Conservation (phyloP, 139 green algal genomes). For the Auxenochlorella protothecoides region DNA sequence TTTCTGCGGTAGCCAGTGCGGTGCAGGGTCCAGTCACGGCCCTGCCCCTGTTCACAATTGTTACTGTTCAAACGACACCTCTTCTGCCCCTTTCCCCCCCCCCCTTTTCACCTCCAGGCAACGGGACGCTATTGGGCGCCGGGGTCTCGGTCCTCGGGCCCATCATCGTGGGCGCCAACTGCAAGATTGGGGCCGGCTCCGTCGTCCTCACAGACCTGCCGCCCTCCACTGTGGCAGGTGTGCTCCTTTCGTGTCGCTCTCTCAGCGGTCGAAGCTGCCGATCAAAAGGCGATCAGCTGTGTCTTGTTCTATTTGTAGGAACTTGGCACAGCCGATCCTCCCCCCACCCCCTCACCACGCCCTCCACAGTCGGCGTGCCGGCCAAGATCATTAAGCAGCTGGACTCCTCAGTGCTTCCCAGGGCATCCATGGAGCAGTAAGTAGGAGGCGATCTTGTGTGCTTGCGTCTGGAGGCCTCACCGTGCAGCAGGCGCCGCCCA, state of each 20-base stretch:
- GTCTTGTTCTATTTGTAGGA: neutral
- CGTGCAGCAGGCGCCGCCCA: neutral
- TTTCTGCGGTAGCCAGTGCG: no score
- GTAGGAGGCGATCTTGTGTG: neutral
- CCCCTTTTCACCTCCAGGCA: slow-evolving; percentile 7
- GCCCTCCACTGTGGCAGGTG: slow-evolving; percentile 49
- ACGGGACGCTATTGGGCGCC: slow-evolving; percentile 75
- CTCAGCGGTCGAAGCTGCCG: no score
- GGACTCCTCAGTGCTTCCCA: neutral
- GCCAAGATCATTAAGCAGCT: slow-evolving; percentile 55
- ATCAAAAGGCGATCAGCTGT: neutral
- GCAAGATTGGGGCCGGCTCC: slow-evolving; percentile 70
- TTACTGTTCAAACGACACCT: no score
- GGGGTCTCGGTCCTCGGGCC: slow-evolving; percentile 69
- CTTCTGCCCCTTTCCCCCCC: no score
- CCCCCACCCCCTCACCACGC: slow-evolving; percentile 12
- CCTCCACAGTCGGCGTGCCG: slow-evolving; percentile 62
- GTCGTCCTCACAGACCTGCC: slow-evolving; percentile 72
- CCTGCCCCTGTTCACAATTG: no score
- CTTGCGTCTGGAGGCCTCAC: no score
- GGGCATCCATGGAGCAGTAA: neutral
- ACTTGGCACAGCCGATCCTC: neutral
- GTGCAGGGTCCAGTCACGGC: no score
- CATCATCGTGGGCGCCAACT: slow-evolving; percentile 51
- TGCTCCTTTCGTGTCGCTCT: slow-evolving; percentile 11